Percentiles rank a stretch among this genome's conserved stretches.
These are phyloP conservation scores for Dysphania ambrosioides DNA, from an alignment of 148 eudicot species.

Conservation along the genomic window DNA sequence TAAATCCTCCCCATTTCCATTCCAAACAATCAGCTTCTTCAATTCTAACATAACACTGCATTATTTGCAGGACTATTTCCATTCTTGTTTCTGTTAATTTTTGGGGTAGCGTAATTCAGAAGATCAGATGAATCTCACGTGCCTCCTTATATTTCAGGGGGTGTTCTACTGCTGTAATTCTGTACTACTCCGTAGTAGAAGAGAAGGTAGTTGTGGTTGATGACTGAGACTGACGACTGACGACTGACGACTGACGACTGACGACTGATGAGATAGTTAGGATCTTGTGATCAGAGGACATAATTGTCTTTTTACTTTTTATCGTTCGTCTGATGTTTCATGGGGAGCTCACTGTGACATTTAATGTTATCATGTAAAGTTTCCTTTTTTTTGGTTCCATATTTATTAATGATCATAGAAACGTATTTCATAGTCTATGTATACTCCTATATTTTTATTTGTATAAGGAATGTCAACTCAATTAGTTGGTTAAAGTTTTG, in stretches of 20 bases:
- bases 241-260: too few relatives aligned
- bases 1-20: not conserved
- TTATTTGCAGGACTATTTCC: conserved; percentile 49
- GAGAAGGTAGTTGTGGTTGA: too few relatives aligned
- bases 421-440: not conserved
- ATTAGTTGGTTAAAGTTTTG: too few relatives aligned
- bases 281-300: conserved; percentile 38
- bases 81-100: conserved; percentile 46
- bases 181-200: not conserved
- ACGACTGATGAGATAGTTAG: conserved; percentile 14
- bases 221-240: too few relatives aligned
- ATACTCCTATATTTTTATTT: not conserved
- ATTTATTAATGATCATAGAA: not conserved
- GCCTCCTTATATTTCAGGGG: conserved; percentile 50
- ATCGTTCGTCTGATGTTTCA: not conserved
- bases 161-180: not conserved
- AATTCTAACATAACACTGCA: too few relatives aligned
- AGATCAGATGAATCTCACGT: conserved; percentile 56
- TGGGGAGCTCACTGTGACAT: conserved; percentile 28
- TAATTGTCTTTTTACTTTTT: conserved; percentile 2
- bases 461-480: too few relatives aligned
- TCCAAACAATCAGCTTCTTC: too few relatives aligned
- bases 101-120: not conserved
- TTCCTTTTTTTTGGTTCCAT: conserved; percentile 6
- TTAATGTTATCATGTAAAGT: conserved; percentile 39